Conservation (phyloP, 1,284 basidiomycete species). For the Austropuccinia psidii region DNA sequence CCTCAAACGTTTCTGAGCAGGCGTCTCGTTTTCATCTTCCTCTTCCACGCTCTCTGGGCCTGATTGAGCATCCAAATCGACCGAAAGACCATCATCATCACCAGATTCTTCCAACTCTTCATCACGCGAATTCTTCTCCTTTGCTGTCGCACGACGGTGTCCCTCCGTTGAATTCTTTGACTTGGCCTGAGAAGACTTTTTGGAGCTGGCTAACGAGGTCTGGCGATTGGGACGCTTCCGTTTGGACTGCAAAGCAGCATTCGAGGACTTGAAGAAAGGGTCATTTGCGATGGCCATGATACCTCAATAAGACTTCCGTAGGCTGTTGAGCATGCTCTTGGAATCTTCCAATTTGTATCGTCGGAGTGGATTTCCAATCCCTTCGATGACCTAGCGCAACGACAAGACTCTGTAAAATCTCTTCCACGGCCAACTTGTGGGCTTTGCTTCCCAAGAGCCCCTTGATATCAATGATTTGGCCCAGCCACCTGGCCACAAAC, state of each 20-base stretch:
- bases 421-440: too few relatives aligned
- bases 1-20: constrained; percentile 83
- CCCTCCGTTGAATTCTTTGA: neutral
- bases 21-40: constrained; percentile 57
- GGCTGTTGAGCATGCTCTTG: too few relatives aligned
- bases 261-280: constrained; percentile 11
- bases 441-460: too few relatives aligned
- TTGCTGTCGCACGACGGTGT: neutral
- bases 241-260: neutral
- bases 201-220: neutral
- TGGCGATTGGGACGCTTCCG: constrained; percentile 1
- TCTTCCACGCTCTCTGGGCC: constrained; percentile 40
- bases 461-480: too few relatives aligned
- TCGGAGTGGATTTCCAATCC: too few relatives aligned
- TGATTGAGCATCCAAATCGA: constrained; percentile 39
- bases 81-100: constrained; percentile 9
- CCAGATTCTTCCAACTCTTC: neutral
- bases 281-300: too few relatives aligned
- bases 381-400: too few relatives aligned
- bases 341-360: too few relatives aligned
- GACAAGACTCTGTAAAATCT: too few relatives aligned
- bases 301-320: too few relatives aligned
- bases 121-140: neutral
- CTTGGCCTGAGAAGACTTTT: neutral
- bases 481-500: too few relatives aligned